Base-by-base conservation (phyloP, 2,329 filamentous ascomycete species). In the Fusarium sp. region DNA sequence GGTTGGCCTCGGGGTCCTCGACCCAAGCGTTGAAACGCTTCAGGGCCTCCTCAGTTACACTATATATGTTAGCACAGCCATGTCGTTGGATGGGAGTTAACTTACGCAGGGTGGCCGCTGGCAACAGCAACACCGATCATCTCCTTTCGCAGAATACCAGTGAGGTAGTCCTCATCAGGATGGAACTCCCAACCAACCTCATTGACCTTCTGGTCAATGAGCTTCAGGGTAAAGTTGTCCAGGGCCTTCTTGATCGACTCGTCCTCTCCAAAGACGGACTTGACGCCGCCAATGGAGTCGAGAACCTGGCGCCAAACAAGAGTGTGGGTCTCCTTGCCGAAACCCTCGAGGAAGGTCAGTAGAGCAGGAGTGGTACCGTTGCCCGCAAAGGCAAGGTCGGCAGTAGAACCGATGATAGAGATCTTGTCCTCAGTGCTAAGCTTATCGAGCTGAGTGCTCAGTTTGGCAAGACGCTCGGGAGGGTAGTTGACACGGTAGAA, bases 401-500 rank as follows among this genome's bases (percentile, higher is more conserved):
- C 91, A 20, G 95, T 93, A 73, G 97, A 96, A 62, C 93, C 94
- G 60, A 97, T 88, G 51, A 97, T 88, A 39, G 93, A 93, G 72
- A 98, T 97, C 83, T 96, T 97, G 81, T 99, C 96, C 76, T 95
- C 89, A 7, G 91, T 89, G 66, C 86, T 92, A 23, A 99, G 85
- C 70, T 89, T 89, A 69, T 92, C 85, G 17, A 94, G 89, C 71
- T 92, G 89, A 52, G 88, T 86, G 58, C 92, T 91, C 23, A 99
- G 88, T 80, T 93, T 93, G 38, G 87, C 87, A 39, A 99, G 86
- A 46, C 95, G 89, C 66, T 88, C 84, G n/a, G 93, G 89, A 7
- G 96, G 93, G 76, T 98, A 97, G 80, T 97, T 97, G 47, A 95
- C 96, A 63, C 94, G 88, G 81, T 96, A 98, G 75, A 88, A 97